phyloP scores from a whole-genome alignment of 306 rosid genomes.

The Purshia tridentata region DNA sequence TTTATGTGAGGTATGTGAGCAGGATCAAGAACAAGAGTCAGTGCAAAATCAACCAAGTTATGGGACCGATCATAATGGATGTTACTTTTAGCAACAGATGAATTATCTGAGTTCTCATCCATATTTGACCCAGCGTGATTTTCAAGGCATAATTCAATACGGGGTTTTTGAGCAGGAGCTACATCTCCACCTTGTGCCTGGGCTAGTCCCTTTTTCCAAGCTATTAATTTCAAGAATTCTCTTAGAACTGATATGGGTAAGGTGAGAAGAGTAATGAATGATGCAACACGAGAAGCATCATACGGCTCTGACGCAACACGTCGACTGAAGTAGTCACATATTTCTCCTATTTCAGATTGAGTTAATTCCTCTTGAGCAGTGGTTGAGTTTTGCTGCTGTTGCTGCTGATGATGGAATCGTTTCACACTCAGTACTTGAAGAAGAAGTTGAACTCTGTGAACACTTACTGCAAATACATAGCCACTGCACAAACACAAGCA shows the following conservation, averaged over 20 bases:
- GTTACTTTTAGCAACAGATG: slow-evolving; percentile 81
- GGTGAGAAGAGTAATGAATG: slow-evolving; percentile 96
- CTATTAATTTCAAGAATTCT: slow-evolving; percentile 94
- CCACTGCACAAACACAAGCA: slow-evolving; percentile 64
- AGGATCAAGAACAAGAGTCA: slow-evolving; percentile 96
- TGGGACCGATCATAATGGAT: slow-evolving; percentile 86
- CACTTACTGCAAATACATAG: slow-evolving; percentile 98
- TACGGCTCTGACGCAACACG: slow-evolving; percentile 99
- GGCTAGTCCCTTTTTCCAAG: slow-evolving; percentile 90
- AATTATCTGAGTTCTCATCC: slow-evolving; percentile 54
- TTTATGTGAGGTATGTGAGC: slow-evolving; percentile 83
- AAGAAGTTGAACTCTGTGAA: slow-evolving; percentile 97
- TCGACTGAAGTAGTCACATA: slow-evolving; percentile 97
- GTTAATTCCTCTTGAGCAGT: slow-evolving; percentile 86
- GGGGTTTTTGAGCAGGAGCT: slow-evolving; percentile 85
- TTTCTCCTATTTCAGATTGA: slow-evolving; percentile 83
- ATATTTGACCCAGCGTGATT: slow-evolving; percentile 72
- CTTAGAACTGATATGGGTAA: slow-evolving; percentile 86
- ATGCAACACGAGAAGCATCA: slow-evolving; percentile 98
- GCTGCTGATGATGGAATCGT: slow-evolving; percentile 92
- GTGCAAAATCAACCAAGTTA: slow-evolving; percentile 88
- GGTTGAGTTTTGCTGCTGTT: slow-evolving; percentile 71
- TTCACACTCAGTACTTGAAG: slow-evolving; percentile 98
- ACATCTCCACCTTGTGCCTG: slow-evolving; percentile 87
- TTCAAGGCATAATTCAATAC: slow-evolving; percentile 96